These are phyloP conservation scores for Pisolithus thermaeus DNA, from an alignment of 1,284 basidiomycete genomes.

Conservation along the genomic window DNA sequence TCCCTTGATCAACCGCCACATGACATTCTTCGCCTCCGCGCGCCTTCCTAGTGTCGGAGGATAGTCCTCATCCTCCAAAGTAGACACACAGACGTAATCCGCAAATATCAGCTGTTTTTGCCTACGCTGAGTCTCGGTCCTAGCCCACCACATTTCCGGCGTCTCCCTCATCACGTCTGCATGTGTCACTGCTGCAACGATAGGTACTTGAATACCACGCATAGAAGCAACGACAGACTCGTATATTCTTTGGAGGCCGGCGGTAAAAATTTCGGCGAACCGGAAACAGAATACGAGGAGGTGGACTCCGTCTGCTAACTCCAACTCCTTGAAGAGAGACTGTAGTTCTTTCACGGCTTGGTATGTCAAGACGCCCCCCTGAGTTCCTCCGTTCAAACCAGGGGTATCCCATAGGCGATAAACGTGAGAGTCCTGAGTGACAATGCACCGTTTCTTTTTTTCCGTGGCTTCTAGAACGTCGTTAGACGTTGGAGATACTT, in stretches of 20 bases:
- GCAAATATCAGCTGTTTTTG: background rate
- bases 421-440: conserved; percentile 4
- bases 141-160: background rate
- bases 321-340: no score
- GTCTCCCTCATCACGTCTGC: background rate
- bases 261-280: background rate
- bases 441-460: background rate
- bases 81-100: background rate
- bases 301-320: no score
- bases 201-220: background rate
- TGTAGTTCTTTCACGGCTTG: no score
- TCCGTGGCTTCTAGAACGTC: conserved; percentile 22
- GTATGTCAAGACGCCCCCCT: no score
- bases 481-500: conserved; percentile 15
- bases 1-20: background rate
- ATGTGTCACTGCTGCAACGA: background rate
- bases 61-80: background rate
- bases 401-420: no score
- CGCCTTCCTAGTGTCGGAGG: background rate
- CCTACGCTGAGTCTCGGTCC: background rate
- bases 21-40: background rate
- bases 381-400: no score
- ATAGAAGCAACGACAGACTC: background rate
- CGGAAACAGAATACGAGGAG: background rate
- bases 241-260: background rate